phyloP scores from a whole-genome alignment of 768 basidiomycete species.

The Boletus coccyginus region DNA sequence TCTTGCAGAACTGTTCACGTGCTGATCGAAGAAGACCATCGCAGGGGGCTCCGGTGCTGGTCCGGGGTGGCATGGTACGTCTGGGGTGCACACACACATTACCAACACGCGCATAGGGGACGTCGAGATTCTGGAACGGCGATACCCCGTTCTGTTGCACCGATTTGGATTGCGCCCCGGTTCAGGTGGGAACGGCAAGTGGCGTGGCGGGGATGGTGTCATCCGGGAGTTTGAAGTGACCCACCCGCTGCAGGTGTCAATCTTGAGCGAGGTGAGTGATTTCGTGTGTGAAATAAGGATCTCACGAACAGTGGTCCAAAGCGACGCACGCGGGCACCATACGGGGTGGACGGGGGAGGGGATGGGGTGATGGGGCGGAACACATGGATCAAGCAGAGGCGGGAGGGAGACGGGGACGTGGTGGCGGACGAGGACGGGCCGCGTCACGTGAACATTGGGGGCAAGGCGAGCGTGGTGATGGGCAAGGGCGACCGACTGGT shows the following conservation, averaged over 20 bases:
- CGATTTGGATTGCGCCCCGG: slow-evolving; percentile 73
- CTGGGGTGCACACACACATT: slow-evolving; percentile 91
- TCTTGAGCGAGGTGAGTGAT: slow-evolving; percentile 71
- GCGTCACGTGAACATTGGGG: slow-evolving; percentile 81
- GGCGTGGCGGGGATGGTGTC: slow-evolving; percentile 81
- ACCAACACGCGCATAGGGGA: slow-evolving; percentile 93
- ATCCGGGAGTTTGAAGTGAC: slow-evolving; percentile 80
- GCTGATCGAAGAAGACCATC: slow-evolving; percentile 55
- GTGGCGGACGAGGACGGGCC: slow-evolving; percentile 38
- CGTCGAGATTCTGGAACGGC: slow-evolving; percentile 88
- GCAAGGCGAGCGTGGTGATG: slow-evolving; percentile 85
- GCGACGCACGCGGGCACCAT: slow-evolving; percentile 84
- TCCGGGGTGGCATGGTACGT: slow-evolving; percentile 85
- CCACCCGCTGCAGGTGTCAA: slow-evolving; percentile 81
- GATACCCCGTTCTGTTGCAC: slow-evolving; percentile 89
- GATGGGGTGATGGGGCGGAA: slow-evolving; percentile 72
- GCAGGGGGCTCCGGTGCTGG: slow-evolving; percentile 94
- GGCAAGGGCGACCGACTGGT: slow-evolving; percentile 79
- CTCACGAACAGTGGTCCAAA: slow-evolving; percentile 25
- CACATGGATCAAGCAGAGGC: slow-evolving; percentile 79
- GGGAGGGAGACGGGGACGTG: slow-evolving; percentile 66
- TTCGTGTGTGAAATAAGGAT: not conserved
- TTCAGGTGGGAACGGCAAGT: slow-evolving; percentile 70
- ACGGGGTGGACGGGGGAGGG: slow-evolving; percentile 80
- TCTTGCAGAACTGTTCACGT: not conserved